Conservation (phyloP, 805 yeast genomes). For the Naumovozyma castellii region DNA sequence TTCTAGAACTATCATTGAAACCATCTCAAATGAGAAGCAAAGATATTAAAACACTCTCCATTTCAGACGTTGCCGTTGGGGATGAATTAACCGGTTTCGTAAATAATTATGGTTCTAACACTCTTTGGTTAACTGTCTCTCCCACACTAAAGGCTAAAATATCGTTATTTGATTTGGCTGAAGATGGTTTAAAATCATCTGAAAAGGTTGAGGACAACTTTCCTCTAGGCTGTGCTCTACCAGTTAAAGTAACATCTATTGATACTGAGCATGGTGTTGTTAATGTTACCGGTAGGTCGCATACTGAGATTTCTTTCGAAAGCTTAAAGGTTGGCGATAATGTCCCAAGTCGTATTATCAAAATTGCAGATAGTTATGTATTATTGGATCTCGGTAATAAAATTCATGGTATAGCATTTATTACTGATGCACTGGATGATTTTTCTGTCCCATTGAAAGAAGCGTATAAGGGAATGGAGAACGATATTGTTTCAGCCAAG, state of each 20-base stretch:
- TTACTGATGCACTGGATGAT: slow-evolving; percentile 71
- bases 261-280: slow-evolving; percentile 47
- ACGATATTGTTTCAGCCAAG: slow-evolving; percentile 50
- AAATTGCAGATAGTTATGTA: slow-evolving; percentile 49
- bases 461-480: slow-evolving; percentile 34
- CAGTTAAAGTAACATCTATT: slow-evolving; percentile 43
- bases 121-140: slow-evolving; percentile 58
- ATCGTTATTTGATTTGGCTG: slow-evolving; percentile 52
- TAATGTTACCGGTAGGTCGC: slow-evolving; percentile 41
- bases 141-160: slow-evolving; percentile 62
- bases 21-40: slow-evolving; percentile 30
- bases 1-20: slow-evolving; percentile 57
- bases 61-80: slow-evolving; percentile 41
- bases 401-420: slow-evolving; percentile 47
- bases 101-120: slow-evolving; percentile 52
- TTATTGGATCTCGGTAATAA: slow-evolving; percentile 60
- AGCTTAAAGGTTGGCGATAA: slow-evolving; percentile 47
- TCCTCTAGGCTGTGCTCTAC: slow-evolving; percentile 66
- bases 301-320: slow-evolving; percentile 31
- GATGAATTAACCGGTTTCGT: slow-evolving; percentile 49
- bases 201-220: slow-evolving; percentile 44
- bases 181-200: slow-evolving; percentile 38
- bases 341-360: slow-evolving; percentile 54
- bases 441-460: slow-evolving; percentile 45
- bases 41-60: slow-evolving; percentile 26